These are phyloP conservation scores for Pichia gijzeniarum DNA, from an alignment of 805 yeast species.

Conservation along the genomic window DNA sequence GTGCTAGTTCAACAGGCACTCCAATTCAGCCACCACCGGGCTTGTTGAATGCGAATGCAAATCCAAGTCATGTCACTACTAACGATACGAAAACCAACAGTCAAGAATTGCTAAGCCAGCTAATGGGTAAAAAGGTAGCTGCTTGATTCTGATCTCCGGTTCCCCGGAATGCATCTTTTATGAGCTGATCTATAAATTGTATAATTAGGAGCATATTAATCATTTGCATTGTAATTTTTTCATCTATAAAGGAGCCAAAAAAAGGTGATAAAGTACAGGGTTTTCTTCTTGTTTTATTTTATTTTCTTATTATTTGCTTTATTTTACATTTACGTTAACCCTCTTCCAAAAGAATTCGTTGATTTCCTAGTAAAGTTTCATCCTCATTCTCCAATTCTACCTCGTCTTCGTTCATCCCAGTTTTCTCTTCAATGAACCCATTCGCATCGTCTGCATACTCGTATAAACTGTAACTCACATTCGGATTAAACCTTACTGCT, in stretches of 20 bases:
- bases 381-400: slow-evolving; percentile 5
- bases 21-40: slow-evolving; percentile 73
- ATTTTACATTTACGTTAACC: neutral
- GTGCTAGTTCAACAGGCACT: slow-evolving; percentile 20
- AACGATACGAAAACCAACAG: slow-evolving; percentile 20
- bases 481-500: slow-evolving; percentile 26
- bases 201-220: neutral
- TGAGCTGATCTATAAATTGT: neutral
- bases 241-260: neutral
- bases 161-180: neutral
- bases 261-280: neutral
- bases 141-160: slow-evolving; percentile 5
- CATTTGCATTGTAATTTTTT: neutral
- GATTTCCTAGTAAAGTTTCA: slow-evolving; percentile 4
- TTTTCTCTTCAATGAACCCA: neutral
- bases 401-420: neutral
- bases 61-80: no score
- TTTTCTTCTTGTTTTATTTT: no score
- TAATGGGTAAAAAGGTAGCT: slow-evolving; percentile 56
- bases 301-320: no score
- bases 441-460: slow-evolving; percentile 3
- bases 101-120: slow-evolving; percentile 74
- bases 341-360: slow-evolving; percentile 6
- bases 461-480: slow-evolving; percentile 25
- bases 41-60: slow-evolving; percentile 30